These are phyloP conservation scores for Apiospora marii DNA, from an alignment of 2,329 filamentous ascomycete species.

Conservation along the genomic window DNA sequence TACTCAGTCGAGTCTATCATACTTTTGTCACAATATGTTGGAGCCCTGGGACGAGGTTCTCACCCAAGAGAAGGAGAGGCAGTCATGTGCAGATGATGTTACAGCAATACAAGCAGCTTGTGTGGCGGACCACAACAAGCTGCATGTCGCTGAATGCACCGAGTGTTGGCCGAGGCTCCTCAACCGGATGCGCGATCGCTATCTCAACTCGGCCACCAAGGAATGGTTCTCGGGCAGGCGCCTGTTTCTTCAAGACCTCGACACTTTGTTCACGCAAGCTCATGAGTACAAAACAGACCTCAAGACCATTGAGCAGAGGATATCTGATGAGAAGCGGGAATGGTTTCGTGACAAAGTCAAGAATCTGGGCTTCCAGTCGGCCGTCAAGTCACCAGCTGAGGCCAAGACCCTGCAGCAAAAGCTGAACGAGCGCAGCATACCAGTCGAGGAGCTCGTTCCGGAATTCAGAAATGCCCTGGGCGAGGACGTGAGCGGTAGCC, in stretches of 20 bases:
- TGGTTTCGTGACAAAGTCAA: conserved; percentile 56
- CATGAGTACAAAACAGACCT: conserved; percentile 53
- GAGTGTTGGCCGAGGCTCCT: conserved; percentile 58
- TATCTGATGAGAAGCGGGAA: conserved; percentile 58
- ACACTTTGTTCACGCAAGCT: conserved; percentile 57
- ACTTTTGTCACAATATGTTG: conserved; percentile 35
- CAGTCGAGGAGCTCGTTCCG: conserved; percentile 37
- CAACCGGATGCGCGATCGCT: conserved; percentile 53
- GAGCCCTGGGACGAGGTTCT: conserved; percentile 45
- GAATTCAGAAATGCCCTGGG: conserved; percentile 37
- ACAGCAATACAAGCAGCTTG: conserved; percentile 53
- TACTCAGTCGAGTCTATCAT: not conserved
- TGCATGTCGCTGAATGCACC: conserved; percentile 53
- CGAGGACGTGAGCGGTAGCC: conserved; percentile 32
- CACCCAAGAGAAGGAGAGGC: conserved; percentile 40
- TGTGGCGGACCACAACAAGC: conserved; percentile 50
- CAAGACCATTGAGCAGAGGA: conserved; percentile 55
- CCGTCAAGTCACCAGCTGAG: conserved; percentile 36
- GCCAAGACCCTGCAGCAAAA: conserved; percentile 38
- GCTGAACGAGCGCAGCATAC: conserved; percentile 38
- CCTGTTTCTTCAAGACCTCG: conserved; percentile 58
- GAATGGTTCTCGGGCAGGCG: conserved; percentile 63
- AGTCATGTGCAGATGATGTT: conserved; percentile 51
- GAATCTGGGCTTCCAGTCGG: conserved; percentile 38
- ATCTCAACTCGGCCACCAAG: conserved; percentile 44